A percentile compares a stretch with the other conserved stretches of the same genome.
phyloP scores from a whole-genome alignment of 768 basidiomycete genomes.

The Fibroporia radiculosa region DNA sequence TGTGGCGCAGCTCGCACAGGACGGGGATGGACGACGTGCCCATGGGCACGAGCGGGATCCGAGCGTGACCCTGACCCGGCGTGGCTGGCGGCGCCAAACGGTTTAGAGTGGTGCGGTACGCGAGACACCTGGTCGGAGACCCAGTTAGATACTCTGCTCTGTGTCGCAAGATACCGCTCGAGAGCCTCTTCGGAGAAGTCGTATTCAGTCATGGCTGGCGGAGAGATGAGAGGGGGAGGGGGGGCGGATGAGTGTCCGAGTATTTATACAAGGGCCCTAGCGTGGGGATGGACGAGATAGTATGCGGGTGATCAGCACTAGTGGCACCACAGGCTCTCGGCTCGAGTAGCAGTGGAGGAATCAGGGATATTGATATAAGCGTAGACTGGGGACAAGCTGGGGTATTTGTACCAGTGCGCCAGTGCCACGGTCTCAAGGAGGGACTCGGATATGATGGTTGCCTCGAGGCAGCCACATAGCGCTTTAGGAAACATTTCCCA shows the following conservation, averaged over 20 bases:
- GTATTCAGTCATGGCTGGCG: slow-evolving; percentile 24
- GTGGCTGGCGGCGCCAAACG: not conserved
- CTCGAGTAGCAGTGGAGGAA: not conserved
- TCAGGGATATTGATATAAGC: not conserved
- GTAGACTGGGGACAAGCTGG: not conserved
- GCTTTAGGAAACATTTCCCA: too few relatives aligned
- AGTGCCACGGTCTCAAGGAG: not conserved
- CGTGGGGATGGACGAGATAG: too few relatives aligned
- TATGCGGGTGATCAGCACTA: too few relatives aligned
- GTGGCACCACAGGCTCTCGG: too few relatives aligned
- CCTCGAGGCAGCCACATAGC: too few relatives aligned
- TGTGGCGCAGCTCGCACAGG: not conserved
- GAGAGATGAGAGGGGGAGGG: not conserved
- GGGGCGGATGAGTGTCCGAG: too few relatives aligned
- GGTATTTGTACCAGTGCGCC: slow-evolving; percentile 2
- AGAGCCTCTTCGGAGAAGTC: slow-evolving; percentile 27
- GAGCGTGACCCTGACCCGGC: not conserved
- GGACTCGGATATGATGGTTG: too few relatives aligned
- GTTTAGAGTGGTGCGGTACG: not conserved
- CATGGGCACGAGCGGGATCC: too few relatives aligned
- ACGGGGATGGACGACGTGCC: not conserved
- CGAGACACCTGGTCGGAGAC: slow-evolving; percentile 16
- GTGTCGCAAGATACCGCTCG: slow-evolving; percentile 21
- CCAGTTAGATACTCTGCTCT: slow-evolving; percentile 22
- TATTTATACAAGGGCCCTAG: too few relatives aligned